phyloP scores from a whole-genome alignment of 306 rosid species.

The Biancaea sappan region DNA sequence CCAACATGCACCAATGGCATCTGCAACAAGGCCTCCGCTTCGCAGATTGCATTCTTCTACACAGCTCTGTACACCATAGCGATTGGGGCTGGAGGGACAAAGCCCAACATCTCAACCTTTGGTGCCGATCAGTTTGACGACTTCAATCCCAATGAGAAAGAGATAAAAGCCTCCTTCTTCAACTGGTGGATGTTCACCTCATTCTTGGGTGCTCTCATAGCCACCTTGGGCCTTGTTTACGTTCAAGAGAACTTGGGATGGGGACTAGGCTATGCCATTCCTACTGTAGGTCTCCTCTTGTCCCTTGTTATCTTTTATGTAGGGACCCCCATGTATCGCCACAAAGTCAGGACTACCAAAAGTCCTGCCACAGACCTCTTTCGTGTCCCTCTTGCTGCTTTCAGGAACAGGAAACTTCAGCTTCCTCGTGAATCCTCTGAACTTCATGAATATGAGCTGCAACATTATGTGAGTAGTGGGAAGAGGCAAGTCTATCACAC shows the following conservation, averaged over 20 bases:
- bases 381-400: constrained; percentile 57
- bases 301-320: constrained; percentile 59
- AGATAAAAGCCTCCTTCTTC: constrained; percentile 79
- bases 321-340: constrained; percentile 87
- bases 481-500: constrained; percentile 69
- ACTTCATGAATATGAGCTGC: constrained; percentile 60
- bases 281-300: constrained; percentile 73
- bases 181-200: constrained; percentile 99
- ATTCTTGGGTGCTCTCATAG: constrained; percentile 80
- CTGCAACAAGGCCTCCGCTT: constrained; percentile 71
- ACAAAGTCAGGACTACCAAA: constrained; percentile 52
- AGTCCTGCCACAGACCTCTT: constrained; percentile 67
- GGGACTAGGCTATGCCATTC: constrained; percentile 87
- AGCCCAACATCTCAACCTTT: constrained; percentile 91
- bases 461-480: constrained; percentile 51
- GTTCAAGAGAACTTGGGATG: constrained; percentile 92
- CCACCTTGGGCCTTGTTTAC: constrained; percentile 78
- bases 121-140: constrained; percentile 98
- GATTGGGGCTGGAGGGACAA: constrained; percentile 87
- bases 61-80: constrained; percentile 87
- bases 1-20: constrained; percentile 62
- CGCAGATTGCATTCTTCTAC: constrained; percentile 77
- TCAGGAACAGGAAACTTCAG: constrained; percentile 57
- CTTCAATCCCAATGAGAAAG: constrained; percentile 72
- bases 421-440: constrained; percentile 61